A percentile compares a stretch with the other conserved stretches of the same genome.
Evolutionary conservation across 2,329 filamentous ascomycete genomes (phyloP).

Genomic region (Colletotrichum viniferum): DNA sequence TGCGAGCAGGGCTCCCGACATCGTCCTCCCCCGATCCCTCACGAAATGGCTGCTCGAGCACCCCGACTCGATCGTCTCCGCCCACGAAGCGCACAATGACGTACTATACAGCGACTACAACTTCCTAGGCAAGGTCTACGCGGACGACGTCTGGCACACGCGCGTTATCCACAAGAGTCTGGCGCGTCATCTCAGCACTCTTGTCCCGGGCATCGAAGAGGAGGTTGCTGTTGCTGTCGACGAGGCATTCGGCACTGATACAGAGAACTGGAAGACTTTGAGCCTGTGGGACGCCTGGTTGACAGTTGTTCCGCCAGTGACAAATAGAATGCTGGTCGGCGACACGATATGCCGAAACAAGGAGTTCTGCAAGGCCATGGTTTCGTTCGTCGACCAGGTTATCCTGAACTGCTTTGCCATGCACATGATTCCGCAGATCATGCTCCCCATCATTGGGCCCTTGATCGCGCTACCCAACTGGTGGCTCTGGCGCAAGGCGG

Average conservation of each 20-base stretch:
- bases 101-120: conserved; percentile 43
- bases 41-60: conserved; percentile 51
- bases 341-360: conserved; percentile 42
- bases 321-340: conserved; percentile 48
- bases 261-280: conserved; percentile 39
- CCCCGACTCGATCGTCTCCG: conserved; percentile 47
- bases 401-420: conserved; percentile 49
- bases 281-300: conserved; percentile 52
- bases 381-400: conserved; percentile 54
- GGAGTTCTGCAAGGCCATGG: conserved; percentile 49
- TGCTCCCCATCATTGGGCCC: conserved; percentile 54
- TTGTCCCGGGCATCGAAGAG: conserved; percentile 45
- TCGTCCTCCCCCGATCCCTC: conserved; percentile 48
- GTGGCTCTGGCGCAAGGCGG: conserved; percentile 49
- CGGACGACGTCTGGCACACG: conserved; percentile 42
- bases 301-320: conserved; percentile 44
- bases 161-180: conserved; percentile 49
- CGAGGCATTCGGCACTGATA: conserved; percentile 36
- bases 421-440: conserved; percentile 47
- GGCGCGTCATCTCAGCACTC: conserved; percentile 39
- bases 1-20: conserved; percentile 43
- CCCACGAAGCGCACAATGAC: conserved; percentile 44
- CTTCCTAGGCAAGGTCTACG: conserved; percentile 41
- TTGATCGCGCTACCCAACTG: conserved; percentile 49
- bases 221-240: conserved; percentile 43